Evolutionary conservation across 371 early-diverging fungal genomes (phyloP), one percentile per base, ranked within the genome.

Genomic region (Massospora cicadina): DNA sequence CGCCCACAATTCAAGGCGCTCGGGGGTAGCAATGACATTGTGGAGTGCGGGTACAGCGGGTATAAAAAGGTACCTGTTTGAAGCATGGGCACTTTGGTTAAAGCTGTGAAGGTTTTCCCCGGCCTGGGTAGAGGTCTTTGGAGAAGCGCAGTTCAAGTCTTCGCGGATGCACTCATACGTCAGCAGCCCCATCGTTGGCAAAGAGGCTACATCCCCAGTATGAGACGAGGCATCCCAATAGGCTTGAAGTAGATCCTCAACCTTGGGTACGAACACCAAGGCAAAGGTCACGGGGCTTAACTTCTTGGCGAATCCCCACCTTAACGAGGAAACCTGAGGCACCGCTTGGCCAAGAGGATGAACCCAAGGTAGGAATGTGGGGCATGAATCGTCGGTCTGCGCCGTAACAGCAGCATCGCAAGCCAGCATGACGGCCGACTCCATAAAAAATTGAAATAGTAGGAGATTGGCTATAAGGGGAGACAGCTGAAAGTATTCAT

Each of bases 141-240:
- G 55, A 10, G n/a, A 24, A 31, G 21, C 21, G 31, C 57, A 24
- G 31, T 25, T 7, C 1, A 33, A 2, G 31, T 64, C 32, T 55
- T 64, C 64, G 26, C 64, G 54, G 30, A 64, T 64, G 32, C 54
- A 53, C 31, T 64, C 64, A 64, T 29, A 64, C 0, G 54, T 27
- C 64, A 55, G 57, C 5, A 64, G 30, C 21, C 56, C 29, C 27
- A 64, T 26, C 2, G 7, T 62, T 26, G 43, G 17, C 13, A 25
- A 5, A 43, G 54, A n/a, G 27, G 23, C 31, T 5, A 3, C n/a
- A n/a, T 63, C 63, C 25, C n/a, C 7, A 2, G 13, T 12, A 53
- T 43, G n/a, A 30, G 21, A n/a, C 13, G 2, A 53, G 5, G 13
- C 30, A n/a, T 55, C 24, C 7, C 25, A 31, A 55, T 54, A 64